Base-by-base conservation (phyloP, 169 alveolate genomes). In the Plasmodium berghei region DNA sequence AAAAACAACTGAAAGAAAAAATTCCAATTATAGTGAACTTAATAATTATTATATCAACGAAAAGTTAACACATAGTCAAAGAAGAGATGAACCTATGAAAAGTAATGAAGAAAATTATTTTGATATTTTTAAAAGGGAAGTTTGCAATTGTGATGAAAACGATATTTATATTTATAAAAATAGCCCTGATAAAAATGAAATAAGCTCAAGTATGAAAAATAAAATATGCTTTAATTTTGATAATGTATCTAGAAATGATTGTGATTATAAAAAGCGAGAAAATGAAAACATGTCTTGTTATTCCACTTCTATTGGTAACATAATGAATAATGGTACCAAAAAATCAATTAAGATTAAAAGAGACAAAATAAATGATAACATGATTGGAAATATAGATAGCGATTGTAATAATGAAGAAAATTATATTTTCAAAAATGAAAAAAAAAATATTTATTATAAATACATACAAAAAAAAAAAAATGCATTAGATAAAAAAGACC, bases 71-170 rank as follows among this genome's bases (percentile, higher is more conserved):
- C 16, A 46, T 10, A 62, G 9, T 40, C 26, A 24, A 9, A 5
- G 2, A 16, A 42, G 45, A n/a, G 16, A 46, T 67, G 61, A 46
- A 1, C 8, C 5, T 45, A 20, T n/a, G 59, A 45, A 67, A 67
- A 12, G 74, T 2, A 67, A 45, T 16, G 59, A 67, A 67, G 59
- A 40, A 46, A 42, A 22, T n/a, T 18, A 42, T 16, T 67, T 67
- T 4, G 45, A 16, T 67, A 18, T 18, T 59, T n/a, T 45, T 67
- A 46, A 67, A 46, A 67, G 24, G 4, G 48, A 26, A 9, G 16
- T 20, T 45, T 18, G 6, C 24, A 46, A 6, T 16, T 0, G 18
- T 20, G 20, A 46, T 42, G 46, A 66, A 66, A 66, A 66, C 16
- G 54, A 34, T 12, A 26, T 26, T 12, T 9, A 5, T 9, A 20